Evolutionary conservation across 768 basidiomycete species (phyloP).

Genomic region (Amanita jacksonii): DNA sequence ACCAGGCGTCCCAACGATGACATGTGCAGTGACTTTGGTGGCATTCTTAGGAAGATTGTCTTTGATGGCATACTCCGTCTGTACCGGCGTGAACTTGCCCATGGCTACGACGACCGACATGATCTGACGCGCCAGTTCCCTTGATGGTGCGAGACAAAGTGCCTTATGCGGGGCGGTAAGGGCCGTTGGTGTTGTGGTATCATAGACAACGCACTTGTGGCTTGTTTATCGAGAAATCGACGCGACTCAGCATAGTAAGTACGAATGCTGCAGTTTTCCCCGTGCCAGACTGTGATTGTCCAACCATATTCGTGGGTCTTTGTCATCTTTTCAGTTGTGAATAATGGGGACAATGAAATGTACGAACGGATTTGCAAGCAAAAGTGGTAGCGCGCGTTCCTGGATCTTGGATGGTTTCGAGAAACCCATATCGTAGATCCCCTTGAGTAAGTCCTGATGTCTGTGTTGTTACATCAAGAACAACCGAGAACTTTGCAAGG

Average conservation of each 20-base stretch:
- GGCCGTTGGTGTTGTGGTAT: background rate
- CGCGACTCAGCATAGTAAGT: conserved; percentile 90
- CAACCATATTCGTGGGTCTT: conserved; percentile 98
- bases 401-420: conserved; percentile 98
- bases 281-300: conserved; percentile 98
- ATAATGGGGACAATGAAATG: background rate
- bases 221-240: conserved; percentile 74
- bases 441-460: conserved; percentile 82
- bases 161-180: conserved; percentile 43
- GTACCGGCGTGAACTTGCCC: conserved; percentile 90
- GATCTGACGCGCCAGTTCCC: conserved; percentile 95
- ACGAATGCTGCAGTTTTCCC: conserved; percentile 99
- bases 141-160: conserved; percentile 93
- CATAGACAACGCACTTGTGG: conserved; percentile 53
- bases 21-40: conserved; percentile 69
- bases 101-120: conserved; percentile 90
- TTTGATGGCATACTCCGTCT: conserved; percentile 94
- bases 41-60: conserved; percentile 65
- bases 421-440: conserved; percentile 91
- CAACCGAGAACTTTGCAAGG: background rate
- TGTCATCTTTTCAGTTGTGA: conserved; percentile 2
- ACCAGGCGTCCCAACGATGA: conserved; percentile 94
- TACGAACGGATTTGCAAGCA: conserved; percentile 82
- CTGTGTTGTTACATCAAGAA: conserved; percentile 26
- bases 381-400: conserved; percentile 87